Conservation (phyloP, 768 basidiomycete species). For the Kwoniella sp. region DNA sequence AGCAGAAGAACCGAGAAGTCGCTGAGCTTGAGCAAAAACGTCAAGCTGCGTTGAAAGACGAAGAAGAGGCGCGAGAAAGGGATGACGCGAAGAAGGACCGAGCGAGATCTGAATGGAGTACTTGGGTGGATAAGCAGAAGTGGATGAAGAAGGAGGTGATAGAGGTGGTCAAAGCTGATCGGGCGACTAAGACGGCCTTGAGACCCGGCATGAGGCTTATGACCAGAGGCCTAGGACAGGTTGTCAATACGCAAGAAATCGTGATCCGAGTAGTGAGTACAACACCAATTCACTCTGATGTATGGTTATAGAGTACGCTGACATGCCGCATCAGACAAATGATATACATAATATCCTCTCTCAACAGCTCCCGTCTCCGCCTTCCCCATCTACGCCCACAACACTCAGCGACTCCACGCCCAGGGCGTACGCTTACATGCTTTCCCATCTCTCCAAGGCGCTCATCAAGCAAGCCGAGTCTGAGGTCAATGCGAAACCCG, state of each 20-base stretch:
- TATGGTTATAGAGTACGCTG: not conserved
- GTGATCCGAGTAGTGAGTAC: constrained; percentile 45
- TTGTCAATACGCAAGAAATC: constrained; percentile 46
- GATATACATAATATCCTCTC: constrained; percentile 59
- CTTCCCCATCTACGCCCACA: constrained; percentile 31
- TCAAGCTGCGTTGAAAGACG: constrained; percentile 36
- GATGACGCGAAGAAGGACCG: constrained; percentile 34
- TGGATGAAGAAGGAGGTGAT: constrained; percentile 48
- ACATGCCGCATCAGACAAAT: constrained; percentile 38
- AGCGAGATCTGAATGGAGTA: constrained; percentile 38
- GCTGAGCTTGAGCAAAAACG: constrained; percentile 22
- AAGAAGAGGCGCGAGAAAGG: constrained; percentile 24
- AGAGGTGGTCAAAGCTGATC: constrained; percentile 68
- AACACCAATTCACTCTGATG: not conserved
- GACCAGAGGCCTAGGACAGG: constrained; percentile 50
- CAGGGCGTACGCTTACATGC: constrained; percentile 66
- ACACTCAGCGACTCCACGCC: constrained; percentile 51
- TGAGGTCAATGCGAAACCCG: constrained; percentile 86
- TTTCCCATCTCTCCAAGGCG: constrained; percentile 85
- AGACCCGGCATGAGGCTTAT: constrained; percentile 47
- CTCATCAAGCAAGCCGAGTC: constrained; percentile 90
- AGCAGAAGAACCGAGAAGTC: constrained; percentile 23
- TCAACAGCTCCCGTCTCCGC: constrained; percentile 25
- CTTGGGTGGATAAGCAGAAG: constrained; percentile 48
- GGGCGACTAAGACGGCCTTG: constrained; percentile 31